Evolutionary conservation across 768 basidiomycete genomes (phyloP).

Genomic region (Hypholoma fasciculare): DNA sequence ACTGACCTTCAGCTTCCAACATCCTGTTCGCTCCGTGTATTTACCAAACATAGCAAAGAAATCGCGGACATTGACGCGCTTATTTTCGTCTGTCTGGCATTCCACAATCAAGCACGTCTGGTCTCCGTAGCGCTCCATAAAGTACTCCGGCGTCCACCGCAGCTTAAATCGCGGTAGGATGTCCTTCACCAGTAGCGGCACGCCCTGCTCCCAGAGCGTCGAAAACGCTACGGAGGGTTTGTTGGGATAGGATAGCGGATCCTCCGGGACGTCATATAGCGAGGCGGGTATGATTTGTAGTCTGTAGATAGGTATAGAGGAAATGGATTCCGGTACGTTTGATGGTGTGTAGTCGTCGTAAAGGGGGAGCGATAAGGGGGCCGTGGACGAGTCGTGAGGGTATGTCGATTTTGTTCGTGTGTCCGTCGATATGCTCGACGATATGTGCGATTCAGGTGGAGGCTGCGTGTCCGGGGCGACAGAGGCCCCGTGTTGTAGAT

Average conservation of each 20-base stretch:
- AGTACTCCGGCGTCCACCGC: conserved; percentile 83
- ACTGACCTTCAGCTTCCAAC: conserved; percentile 77
- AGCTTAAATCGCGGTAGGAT: conserved; percentile 61
- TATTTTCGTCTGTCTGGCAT: conserved; percentile 73
- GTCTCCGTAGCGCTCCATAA: conserved; percentile 65
- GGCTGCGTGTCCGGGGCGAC: too few species aligned
- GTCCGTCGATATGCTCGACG: too few species aligned
- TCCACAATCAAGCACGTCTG: conserved; percentile 75
- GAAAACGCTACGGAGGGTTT: conserved; percentile 7
- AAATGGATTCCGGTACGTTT: conserved; percentile 20
- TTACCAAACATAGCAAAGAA: conserved; percentile 83
- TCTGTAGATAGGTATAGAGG: conserved; percentile 28
- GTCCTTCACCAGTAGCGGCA: conserved; percentile 77
- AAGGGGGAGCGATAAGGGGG: conserved; percentile 2
- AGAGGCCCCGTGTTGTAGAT: too few species aligned
- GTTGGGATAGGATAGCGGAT: background rate
- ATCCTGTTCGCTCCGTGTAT: conserved; percentile 54
- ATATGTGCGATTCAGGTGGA: too few species aligned
- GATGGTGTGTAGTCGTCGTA: conserved; percentile 27
- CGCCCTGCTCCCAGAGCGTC: conserved; percentile 61
- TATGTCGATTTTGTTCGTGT: background rate
- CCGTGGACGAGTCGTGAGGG: background rate
- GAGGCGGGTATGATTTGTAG: conserved; percentile 23
- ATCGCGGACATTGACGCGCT: conserved; percentile 62
- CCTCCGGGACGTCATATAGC: conserved; percentile 15